Conservation (phyloP, 148 eudicot genomes). For the Camellia sinensis region DNA sequence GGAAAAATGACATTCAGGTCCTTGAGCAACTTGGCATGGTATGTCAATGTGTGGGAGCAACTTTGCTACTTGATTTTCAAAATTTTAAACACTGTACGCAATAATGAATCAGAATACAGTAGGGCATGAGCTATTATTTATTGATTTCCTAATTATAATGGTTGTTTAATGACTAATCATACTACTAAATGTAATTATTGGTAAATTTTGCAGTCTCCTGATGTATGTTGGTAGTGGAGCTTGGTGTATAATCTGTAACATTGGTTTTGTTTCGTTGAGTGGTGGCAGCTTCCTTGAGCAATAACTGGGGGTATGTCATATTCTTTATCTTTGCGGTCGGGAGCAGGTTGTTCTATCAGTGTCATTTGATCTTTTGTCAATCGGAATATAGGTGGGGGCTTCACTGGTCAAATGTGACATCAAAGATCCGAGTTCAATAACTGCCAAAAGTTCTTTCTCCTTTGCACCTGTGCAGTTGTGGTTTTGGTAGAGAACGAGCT, state of each 20-base stretch:
- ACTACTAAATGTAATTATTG: neutral
- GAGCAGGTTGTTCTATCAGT: neutral
- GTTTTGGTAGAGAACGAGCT: conserved; percentile 17
- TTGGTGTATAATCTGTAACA: conserved; percentile 4
- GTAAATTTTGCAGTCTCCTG: conserved; percentile 6
- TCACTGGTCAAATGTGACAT: conserved; percentile 14
- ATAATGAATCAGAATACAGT: no score
- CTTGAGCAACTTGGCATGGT: conserved; percentile 23
- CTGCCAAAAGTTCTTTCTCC: neutral
- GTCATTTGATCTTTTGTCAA: neutral
- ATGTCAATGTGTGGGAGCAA: neutral
- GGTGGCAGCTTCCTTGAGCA: neutral
- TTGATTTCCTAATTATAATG: no score
- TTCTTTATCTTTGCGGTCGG: neutral
- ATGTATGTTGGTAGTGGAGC: conserved; percentile 3
- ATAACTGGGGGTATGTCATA: neutral
- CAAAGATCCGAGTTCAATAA: neutral
- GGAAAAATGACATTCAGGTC: conserved; percentile 26
- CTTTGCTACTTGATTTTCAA: neutral
- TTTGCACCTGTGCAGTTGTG: conserved; percentile 3
- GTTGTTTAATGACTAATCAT: no score
- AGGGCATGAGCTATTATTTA: no score
- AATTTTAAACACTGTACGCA: no score
- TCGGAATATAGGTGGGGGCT: neutral
- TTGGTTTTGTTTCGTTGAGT: neutral